phyloP scores from a whole-genome alignment of 2,329 filamentous ascomycete genomes.

The Nannizziopsis barbatae region DNA sequence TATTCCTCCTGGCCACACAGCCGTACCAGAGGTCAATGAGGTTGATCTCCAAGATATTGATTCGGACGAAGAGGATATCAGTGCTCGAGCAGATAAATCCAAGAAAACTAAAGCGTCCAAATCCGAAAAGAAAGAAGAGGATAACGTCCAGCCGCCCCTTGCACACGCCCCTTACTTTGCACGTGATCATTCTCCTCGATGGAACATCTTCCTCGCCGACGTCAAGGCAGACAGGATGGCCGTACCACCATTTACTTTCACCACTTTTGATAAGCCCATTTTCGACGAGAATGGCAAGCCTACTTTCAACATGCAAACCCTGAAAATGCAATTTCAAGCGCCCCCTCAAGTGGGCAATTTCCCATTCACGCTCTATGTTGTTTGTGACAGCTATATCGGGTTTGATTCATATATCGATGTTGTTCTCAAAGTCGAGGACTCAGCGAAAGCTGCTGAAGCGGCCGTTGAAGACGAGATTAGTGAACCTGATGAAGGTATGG shows the following conservation, averaged over 20 bases:
- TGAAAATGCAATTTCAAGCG: slow-evolving; percentile 94
- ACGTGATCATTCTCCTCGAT: slow-evolving; percentile 77
- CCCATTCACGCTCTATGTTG: slow-evolving; percentile 83
- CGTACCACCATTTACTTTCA: slow-evolving; percentile 92
- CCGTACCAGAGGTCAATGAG: slow-evolving; percentile 63
- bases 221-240: slow-evolving; percentile 91
- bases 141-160: slow-evolving; percentile 65
- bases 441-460: slow-evolving; percentile 69
- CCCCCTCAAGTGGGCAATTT: slow-evolving; percentile 87
- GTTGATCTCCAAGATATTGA: slow-evolving; percentile 82
- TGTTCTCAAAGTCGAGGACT: slow-evolving; percentile 77
- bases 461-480: slow-evolving; percentile 88
- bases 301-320: slow-evolving; percentile 87
- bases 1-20: slow-evolving; percentile 69
- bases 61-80: slow-evolving; percentile 81
- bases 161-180: slow-evolving; percentile 83
- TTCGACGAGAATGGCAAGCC: slow-evolving; percentile 70
- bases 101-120: slow-evolving; percentile 52
- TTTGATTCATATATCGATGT: slow-evolving; percentile 90
- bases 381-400: slow-evolving; percentile 91
- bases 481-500: slow-evolving; percentile 91
- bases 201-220: slow-evolving; percentile 91
- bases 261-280: slow-evolving; percentile 79
- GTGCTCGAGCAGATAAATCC: slow-evolving; percentile 67
- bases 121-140: slow-evolving; percentile 36